Conservation (phyloP, 352 stramenopile genomes). For the Globisporangium paddicum region DNA sequence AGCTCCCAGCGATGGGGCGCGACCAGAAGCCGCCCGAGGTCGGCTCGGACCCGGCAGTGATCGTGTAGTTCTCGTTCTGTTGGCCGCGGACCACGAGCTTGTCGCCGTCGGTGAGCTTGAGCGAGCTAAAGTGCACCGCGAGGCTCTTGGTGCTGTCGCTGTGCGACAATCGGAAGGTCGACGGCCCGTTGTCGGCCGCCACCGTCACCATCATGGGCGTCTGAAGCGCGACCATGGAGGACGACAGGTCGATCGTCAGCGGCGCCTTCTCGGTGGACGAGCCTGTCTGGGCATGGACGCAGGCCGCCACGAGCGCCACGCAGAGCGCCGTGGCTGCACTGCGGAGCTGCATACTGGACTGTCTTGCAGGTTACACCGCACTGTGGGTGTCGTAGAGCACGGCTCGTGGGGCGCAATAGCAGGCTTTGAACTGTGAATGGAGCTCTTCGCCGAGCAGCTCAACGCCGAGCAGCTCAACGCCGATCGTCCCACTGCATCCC, state of each 20-base stretch:
- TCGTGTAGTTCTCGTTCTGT: slow-evolving; percentile 15
- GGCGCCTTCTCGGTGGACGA: background rate
- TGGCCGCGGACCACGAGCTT: slow-evolving; percentile 16
- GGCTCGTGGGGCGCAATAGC: background rate
- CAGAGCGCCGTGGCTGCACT: slow-evolving; percentile 2
- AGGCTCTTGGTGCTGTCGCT: slow-evolving; percentile 13
- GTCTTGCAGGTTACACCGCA: too few relatives aligned
- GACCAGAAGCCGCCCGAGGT: slow-evolving; percentile 14
- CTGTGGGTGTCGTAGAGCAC: background rate
- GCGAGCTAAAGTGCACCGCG: slow-evolving; percentile 14
- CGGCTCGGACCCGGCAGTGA: background rate
- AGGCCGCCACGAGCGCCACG: background rate
- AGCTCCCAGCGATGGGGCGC: slow-evolving; percentile 10
- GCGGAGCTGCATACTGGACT: background rate
- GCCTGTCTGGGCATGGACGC: background rate
- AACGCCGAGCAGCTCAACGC: background rate
- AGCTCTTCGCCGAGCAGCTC: background rate
- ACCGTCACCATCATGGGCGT: slow-evolving; percentile 9
- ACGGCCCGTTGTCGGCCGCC: background rate
- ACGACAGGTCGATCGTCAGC: slow-evolving; percentile 11
- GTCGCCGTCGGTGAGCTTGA: slow-evolving; percentile 12
- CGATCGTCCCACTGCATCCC: background rate
- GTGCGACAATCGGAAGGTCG: slow-evolving; percentile 8
- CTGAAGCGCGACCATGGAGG: slow-evolving; percentile 10
- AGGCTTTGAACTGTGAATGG: background rate